Evolutionary conservation across 495 filamentous ascomycete genomes (phyloP), one percentile per base, ranked within the genome.

Genomic region (Penicillium desertorum): DNA sequence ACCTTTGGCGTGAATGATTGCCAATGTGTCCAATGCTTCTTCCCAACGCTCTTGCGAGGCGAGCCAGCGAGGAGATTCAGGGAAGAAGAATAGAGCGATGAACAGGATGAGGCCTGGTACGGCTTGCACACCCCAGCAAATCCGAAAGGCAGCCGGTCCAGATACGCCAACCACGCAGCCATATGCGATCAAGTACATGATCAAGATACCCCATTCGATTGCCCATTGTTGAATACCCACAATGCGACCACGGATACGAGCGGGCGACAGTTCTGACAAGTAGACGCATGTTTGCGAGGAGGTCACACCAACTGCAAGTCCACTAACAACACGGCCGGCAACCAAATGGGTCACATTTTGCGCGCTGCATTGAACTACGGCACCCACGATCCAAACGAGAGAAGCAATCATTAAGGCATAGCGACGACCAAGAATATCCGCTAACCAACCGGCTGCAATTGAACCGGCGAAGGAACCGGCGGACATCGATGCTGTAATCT

Each of bases 221-320:
- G 88, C 85, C 60, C 86, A 81, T 70, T 91, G 88, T 60, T 91
- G 88, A 56, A 90, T 88, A 43, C 87, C 82, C 48, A 91, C 83
- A 46, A 92, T 80, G 0, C 81, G 83, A 32, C 88, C 88, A 37
- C 82, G 78, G 69, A 86, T 85, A 37, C 84, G 80, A 22, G 84
- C 82, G 48, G 83, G 83, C 5, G 88, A 82, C 37, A 90, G 82
- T 65, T 92, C 88, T 42, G 87, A 87, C 4, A 90, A 79, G 69
- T 91, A 92, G n/a, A 91, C 88, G n/a, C 85, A 87, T 0, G 90
- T 88, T 61, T 90, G 88, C 1, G 87, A 88, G 2, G 86, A 89
- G 2, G 87, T 89, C 58, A 91, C 85, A 56, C 87, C 88, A 51
- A 91, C 87, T 43, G 82, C 82, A 41, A 91, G 74, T 54, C 89